Base-by-base conservation (phyloP, 257 asterid species). In the Petunia axillaris region DNA sequence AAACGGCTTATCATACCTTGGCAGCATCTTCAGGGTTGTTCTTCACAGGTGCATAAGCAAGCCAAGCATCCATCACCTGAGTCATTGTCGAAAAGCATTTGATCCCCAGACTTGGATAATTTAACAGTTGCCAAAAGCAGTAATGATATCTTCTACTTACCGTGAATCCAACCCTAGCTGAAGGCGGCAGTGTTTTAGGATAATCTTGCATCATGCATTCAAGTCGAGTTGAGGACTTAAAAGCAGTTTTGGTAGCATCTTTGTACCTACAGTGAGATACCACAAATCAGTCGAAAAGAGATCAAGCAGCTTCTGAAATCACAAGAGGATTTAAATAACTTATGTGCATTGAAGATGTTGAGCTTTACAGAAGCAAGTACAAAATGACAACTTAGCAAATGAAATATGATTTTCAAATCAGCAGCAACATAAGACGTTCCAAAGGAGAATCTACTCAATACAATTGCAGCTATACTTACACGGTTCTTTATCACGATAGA, bases 131-230 rank as follows among this genome's bases (percentile, higher is more conserved):
- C 35, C 55, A 76, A 82, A 55, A 68, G 36, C 16, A 86, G 50
- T 15, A 44, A 39, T 43, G 74, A 46, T 6, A 60, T 74, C 39
- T 80, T 86, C 80, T 62, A 85, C 97, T 89, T 90, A 94, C 99
- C 5, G 99, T 96, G 84, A 96, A 96, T 82, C 99, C 99, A 88
- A 96, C 99, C 86, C 90, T 90, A 75, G 99, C 98, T 68, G 97
- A 85, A 81, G 98, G 97, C 77, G 98, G 93, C 80, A 96, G 83
- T 13, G 98, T 96, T 86, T 94, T 96, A 52, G 99, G 98, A 84
- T 96, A 96, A 88, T 96, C 99, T 89, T 96, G 99, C 99, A 96
- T 96, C 99, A 96, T 96, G 83, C 99, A 96, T 87, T 96, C 99
- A 81, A 96, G 98, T 62, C 99, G 96, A 83, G 99, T 96, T 36